Base-by-base conservation (phyloP, 176 grass and related monocot genomes). In the Dendrocalamus sinicus region DNA sequence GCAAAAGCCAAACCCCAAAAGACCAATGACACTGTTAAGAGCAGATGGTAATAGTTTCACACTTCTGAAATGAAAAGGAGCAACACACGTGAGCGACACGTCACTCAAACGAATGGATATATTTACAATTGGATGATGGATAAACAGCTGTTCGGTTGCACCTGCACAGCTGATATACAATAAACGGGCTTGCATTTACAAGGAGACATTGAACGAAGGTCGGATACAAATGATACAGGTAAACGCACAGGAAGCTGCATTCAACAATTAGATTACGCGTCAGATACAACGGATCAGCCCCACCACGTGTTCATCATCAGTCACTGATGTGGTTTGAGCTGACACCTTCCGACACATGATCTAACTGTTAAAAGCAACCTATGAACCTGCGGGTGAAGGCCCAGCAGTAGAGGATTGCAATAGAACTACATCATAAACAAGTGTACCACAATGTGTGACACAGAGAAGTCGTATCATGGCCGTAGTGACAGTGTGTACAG, bases 41-140 rank as follows among this genome's bases (percentile, higher is more conserved):
- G 9, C 54, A 2, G 19, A 22, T 22, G 9, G 19, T 9, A 54
- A 22, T 7, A 57, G 54, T 3, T 22, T 22, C 54, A 9, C 20
- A 22, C 54, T 57, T 57, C 54, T 19, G 54, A 62, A 26, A 61
- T 23, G n/a, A 2, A 61, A 11, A 62, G 10, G 47, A 48, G 12
- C 47, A 48, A 9, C 50, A 70, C 23, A 61, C 13, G 1, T 16
- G 12, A 0, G 8, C 17, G 11, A n/a, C 4, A 55, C 51, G 52
- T 61, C 84, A 73, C 77, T 83, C 84, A 69, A 83, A 75, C 52
- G 7, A 87, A 91, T 87, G 1, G 12, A 39, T 37, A 79, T 88
- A 84, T 91, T 91, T 88, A 91, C 85, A 87, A 1, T 83, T 76
- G 68, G 65, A 82, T 46, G 65, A 77, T 65, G 0, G 79, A 48